Evolutionary conservation across 768 basidiomycete genomes (phyloP).

Genomic region (Tremella fuciformis): DNA sequence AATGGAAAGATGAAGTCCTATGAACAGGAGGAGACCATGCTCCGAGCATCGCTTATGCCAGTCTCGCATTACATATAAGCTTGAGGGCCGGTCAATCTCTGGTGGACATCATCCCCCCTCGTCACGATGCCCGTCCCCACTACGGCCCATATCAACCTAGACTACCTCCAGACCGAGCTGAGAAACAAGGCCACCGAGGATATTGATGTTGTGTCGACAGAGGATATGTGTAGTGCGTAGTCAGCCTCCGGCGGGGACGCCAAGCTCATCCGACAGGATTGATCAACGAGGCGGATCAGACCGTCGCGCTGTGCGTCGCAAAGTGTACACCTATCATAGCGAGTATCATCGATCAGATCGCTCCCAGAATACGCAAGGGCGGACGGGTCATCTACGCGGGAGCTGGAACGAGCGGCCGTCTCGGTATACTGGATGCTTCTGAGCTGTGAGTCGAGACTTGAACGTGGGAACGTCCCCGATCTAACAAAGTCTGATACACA

Average conservation of each 20-base stretch:
- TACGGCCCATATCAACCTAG: background rate
- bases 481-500: constrained; percentile 10
- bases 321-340: constrained; percentile 3
- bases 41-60: no score
- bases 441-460: constrained; percentile 9
- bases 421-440: constrained; percentile 13
- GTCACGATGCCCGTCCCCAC: no score
- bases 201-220: constrained; percentile 16
- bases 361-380: background rate
- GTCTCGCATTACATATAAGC: no score
- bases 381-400: constrained; percentile 13
- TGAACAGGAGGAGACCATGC: no score
- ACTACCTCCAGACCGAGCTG: constrained; percentile 8
- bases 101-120: no score
- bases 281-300: constrained; percentile 13
- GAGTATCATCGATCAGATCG: constrained; percentile 8
- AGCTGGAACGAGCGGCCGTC: constrained; percentile 12
- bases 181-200: constrained; percentile 9
- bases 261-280: constrained; percentile 2
- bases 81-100: no score
- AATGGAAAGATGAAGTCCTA: no score
- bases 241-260: background rate
- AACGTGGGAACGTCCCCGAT: background rate
- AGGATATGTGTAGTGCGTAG: constrained; percentile 11
- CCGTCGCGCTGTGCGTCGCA: constrained; percentile 1